Evolutionary conservation across 1,284 basidiomycete species (phyloP), one percentile per base, ranked within the genome.

Genomic region (Wolfiporia cocos): DNA sequence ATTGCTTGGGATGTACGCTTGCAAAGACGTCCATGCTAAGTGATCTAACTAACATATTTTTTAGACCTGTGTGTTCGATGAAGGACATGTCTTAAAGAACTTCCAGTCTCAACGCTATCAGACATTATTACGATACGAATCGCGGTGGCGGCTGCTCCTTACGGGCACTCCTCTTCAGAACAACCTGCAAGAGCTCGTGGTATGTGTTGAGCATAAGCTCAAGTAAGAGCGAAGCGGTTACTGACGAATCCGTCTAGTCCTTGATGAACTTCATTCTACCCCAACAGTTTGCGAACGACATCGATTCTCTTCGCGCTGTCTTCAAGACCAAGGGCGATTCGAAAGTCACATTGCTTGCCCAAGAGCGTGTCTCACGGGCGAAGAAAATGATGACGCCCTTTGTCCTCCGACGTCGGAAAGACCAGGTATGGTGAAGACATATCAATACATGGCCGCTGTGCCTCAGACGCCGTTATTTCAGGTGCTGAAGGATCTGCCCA

Each of bases 381-480:
- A 96, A 98, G 68, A 92, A 89, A 62, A 97, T 99, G 93, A 93
- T 99, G 85, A 94, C 91, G 14, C 96, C 96, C 0, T 99, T 99
- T 61, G 94, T 99, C 21, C 75, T 99, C 17, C 86, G 96, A 18
- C 78, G 96, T 37, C 80, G 94, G 50, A 99, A 99, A 66, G 90
- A 93, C 49, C 88, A 92, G 67, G 87, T 81, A 50, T 39, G 66
- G 51, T n/a, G n/a, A n/a, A n/a, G n/a, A n/a, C n/a, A n/a, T n/a
- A n/a, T n/a, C n/a, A n/a, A n/a, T n/a, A n/a, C n/a, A n/a, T n/a
- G n/a, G n/a, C n/a, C n/a, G n/a, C n/a, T n/a, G n/a, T n/a, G n/a
- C n/a, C n/a, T n/a, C n/a, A n/a, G n/a, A n/a, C n/a, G n/a, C n/a
- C 26, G 3, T 20, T 24, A 18, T 44, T 47, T 5, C 61, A 95